Conservation (phyloP, 768 basidiomycete species). For the Suillus tomentosus region DNA sequence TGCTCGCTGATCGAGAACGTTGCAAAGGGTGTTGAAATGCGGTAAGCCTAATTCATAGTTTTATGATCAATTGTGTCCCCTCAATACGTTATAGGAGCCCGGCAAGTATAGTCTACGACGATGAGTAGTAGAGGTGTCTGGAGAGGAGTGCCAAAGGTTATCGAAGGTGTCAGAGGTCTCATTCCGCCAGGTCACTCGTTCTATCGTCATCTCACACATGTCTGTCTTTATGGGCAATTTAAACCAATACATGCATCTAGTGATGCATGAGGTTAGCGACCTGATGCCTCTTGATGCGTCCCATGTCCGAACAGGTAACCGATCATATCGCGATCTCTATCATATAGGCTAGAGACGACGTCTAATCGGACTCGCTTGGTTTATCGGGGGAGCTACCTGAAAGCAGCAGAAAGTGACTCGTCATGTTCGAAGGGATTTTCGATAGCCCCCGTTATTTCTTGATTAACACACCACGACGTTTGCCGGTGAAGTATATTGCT, state of each 20-base stretch:
- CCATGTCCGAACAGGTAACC: too few species aligned
- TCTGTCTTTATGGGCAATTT: background rate
- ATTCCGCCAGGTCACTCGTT: background rate
- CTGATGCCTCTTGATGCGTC: too few species aligned
- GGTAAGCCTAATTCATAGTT: conserved; percentile 18
- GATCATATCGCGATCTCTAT: too few species aligned
- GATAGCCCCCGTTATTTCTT: background rate
- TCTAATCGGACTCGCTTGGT: background rate
- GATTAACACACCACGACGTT: background rate
- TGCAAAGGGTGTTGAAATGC: conserved; percentile 34
- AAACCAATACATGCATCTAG: too few species aligned
- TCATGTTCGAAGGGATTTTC: background rate
- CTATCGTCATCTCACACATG: background rate
- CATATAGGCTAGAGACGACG: too few species aligned
- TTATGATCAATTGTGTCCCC: background rate
- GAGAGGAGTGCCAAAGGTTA: too few species aligned
- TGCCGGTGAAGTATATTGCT: background rate
- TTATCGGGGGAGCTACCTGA: background rate
- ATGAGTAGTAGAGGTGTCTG: too few species aligned
- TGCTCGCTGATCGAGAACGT: background rate
- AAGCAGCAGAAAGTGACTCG: background rate
- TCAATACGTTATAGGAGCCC: background rate
- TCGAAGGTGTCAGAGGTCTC: too few species aligned
- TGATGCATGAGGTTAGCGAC: too few species aligned
- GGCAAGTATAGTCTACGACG: conserved; percentile 6